Evolutionary conservation across 192 early-diverging fungal genomes (phyloP), one percentile per base, ranked within the genome.

Genomic region (Backusella tarrabulga): DNA sequence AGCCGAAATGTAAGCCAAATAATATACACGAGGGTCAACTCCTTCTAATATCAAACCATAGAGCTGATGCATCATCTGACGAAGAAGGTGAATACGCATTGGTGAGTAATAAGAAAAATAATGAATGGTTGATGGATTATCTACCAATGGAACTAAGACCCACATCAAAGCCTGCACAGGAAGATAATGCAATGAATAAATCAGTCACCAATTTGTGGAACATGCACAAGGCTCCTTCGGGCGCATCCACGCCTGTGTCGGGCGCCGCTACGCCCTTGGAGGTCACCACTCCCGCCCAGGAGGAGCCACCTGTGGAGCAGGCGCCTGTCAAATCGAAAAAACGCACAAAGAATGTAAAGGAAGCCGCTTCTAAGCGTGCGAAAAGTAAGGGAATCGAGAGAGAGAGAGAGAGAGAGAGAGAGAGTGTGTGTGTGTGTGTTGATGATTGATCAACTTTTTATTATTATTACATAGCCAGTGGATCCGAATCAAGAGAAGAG

Each of bases 121-220:
- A 68, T 38, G 23, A 71, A 3, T 78, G 72, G 63, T 40, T 73
- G 29, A 67, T 29, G 38, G 52, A 41, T 8, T 50, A 60, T 41
- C 72, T 74, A 50, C 60, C 63, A 35, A n/a, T 40, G 19, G 26
- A 60, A 52, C 52, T 38, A 67, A 46, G 67, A 42, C 52, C 63
- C 40, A 34, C 14, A 35, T 23, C 7, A 34, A 63, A 82, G 80
- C 80, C 80, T 29, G 76, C 72, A 50, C 83, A 80, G 56, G 83
- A 88, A 34, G 85, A 80, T 35, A 90, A 90, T 75, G 81, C 81
- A 23, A 90, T 90, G 89, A 90, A 90, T 72, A 87, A 90, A 67
- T 86, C 76, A 69, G 81, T 90, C 9, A 90, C 86, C 4, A 83
- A 75, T 42, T 71, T 86, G 42, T 90, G 89, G 89, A 86, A 85